Base-by-base conservation (phyloP, 805 yeast species). In the Lachancea cidri region DNA sequence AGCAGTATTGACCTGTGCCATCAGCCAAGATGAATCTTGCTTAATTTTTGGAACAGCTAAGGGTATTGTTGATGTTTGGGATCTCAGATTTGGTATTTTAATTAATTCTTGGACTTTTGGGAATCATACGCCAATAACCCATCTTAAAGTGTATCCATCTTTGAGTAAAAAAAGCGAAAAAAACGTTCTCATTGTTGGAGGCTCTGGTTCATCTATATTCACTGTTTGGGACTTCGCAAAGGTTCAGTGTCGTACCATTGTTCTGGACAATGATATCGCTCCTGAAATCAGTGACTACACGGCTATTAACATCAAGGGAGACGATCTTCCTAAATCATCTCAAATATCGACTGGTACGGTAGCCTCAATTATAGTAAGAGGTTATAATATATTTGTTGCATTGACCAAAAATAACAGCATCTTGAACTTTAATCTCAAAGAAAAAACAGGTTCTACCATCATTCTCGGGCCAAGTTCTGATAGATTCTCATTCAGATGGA, bases 31-130 rank as follows among this genome's bases (percentile, higher is more conserved):
- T 13, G 62, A 67, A 18, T 65, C 73, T 4, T 86, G 96, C 86
- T 57, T 86, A 1, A 58, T 86, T 6, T 56, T 83, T 2, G 97
- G 96, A 0, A 86, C 96, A 0, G 65, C 75, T 0, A 74, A 73
- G 30, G 97, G 97, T 1, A 65, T 81, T 1, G 56, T 93, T 22
- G 80, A 79, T 47, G 62, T 91, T 13, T 88, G 96, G 95, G 96
- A 88, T 58, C 49, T 85, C 27, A 67, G 94, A 40, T 86, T 87
- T 57, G 70, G 70, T 27, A 44, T 83, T 0, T 65, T 74, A 32
- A 65, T 86, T 27, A 79, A 74, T 45, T 67, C 81, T 1, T 83
- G 87, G 79, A 72, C 73, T 7, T 71, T 86, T 34, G 73, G 70
- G 31, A 65, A 68, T 11, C 68, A 70, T 3, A 61, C 55, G 17